Evolutionary conservation across 495 filamentous ascomycete species (phyloP), one percentile per base, ranked within the genome.

Genomic region (Cenococcum geophilum): DNA sequence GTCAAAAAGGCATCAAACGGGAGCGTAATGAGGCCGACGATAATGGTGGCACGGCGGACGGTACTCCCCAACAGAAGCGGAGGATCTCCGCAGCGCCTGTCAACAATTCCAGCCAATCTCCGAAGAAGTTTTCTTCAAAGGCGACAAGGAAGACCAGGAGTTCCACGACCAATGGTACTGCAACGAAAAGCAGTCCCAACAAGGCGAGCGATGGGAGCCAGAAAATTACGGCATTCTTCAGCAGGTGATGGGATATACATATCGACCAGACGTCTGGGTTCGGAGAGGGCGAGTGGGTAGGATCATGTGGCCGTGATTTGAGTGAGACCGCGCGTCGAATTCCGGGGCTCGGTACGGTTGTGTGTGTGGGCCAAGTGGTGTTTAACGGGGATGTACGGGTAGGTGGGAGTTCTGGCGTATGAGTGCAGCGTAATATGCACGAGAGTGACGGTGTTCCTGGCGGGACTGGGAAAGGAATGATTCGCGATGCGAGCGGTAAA

Each of bases 151-250:
- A 76, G 58, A 78, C 66, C 11, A 79, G 75, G 63, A 79, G 76
- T 65, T 75, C 79, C 12, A 79, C 73, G 23, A 79, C 68, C 40
- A 80, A 83, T 60, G 63, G 70, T 32, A 69, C 60, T n/a, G 73
- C 57, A 36, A 65, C 60, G 72, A 76, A 66, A 72, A 71, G 35
- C 32, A 76, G 69, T 53, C 76, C 77, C 10, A 64, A 61, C 16
- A 85, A 88, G 65, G 54, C 71, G n/a, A 71, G 73, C 2, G 79
- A 80, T 52, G 85, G 87, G 10, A 89, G 81, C 55, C 86, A 87
- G 72, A 87, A 84, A 74, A 96, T 96, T 59, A 96, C 91, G 0
- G 89, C 80, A 56, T 96, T 95, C 71, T 93, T 95, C 74, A 81
- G 76, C 16, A 89, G 86, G 65, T 80, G 69, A 75, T 56, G 49